A percentile compares a stretch with the other conserved stretches of the same genome.
Conservation (phyloP, 192 early-diverging fungal species). For the Radiomyces spectabilis region DNA sequence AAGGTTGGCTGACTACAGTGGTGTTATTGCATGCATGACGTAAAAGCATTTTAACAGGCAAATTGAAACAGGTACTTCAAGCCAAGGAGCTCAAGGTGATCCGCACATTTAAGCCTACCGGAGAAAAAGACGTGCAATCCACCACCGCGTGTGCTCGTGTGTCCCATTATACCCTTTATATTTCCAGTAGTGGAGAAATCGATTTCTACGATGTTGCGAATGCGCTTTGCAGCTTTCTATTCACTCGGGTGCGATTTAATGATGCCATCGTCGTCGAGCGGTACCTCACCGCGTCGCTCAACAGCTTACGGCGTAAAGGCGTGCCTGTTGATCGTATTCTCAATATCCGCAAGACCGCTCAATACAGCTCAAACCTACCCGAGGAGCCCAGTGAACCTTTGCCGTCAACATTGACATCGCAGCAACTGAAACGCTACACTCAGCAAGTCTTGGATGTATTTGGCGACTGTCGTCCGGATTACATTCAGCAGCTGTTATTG, state of each 20-base stretch:
- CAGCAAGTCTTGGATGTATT: constrained; percentile 47
- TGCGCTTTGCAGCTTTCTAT: constrained; percentile 58
- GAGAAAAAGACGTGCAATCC: constrained; percentile 35
- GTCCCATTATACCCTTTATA: constrained; percentile 28
- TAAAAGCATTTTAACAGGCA: no score
- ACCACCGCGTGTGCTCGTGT: constrained; percentile 56
- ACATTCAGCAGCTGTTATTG: constrained; percentile 41
- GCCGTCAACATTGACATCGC: constrained; percentile 2
- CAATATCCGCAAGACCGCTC: constrained; percentile 30
- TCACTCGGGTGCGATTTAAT: constrained; percentile 62
- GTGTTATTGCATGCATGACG: no score
- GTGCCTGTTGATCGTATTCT: constrained; percentile 51
- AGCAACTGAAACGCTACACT: constrained; percentile 17
- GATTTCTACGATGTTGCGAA: constrained; percentile 81
- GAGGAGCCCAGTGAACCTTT: constrained; percentile 14
- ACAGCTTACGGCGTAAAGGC: constrained; percentile 59
- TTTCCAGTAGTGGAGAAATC: constrained; percentile 40
- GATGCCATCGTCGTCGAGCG: constrained; percentile 73
- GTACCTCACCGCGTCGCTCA: constrained; percentile 61
- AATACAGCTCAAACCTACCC: constrained; percentile 8
- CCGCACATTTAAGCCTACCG: constrained; percentile 31
- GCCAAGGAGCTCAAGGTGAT: constrained; percentile 57
- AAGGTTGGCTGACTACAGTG: no score
- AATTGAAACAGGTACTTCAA: constrained; percentile 33
- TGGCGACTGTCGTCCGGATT: constrained; percentile 55